Percentiles rank a stretch among this genome's conserved stretches.
Evolutionary conservation across 176 grass and related monocot species (phyloP).

Genomic region (Rhynchospora pubera): DNA sequence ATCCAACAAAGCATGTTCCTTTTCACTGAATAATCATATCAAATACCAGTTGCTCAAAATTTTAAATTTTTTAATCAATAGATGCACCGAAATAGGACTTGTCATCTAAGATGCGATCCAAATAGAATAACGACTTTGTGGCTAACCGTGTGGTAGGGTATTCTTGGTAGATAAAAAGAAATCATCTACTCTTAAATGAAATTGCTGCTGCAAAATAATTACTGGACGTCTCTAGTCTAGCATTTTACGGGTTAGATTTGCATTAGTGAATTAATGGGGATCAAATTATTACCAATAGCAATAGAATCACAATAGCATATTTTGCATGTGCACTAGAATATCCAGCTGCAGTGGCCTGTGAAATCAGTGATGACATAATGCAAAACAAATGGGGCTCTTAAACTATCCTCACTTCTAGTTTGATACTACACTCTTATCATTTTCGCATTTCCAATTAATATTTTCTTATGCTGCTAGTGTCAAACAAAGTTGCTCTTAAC

Average conservation of each 20-base stretch:
- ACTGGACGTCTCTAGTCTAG: background rate
- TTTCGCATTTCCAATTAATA: background rate
- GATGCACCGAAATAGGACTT: background rate
- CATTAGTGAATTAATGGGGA: background rate
- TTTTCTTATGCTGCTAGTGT: background rate
- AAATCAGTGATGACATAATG: constrained; percentile 14
- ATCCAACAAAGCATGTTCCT: background rate
- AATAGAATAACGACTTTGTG: background rate
- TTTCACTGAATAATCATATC: background rate
- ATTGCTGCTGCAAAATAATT: background rate
- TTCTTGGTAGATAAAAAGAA: background rate
- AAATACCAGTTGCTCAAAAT: background rate
- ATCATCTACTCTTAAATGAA: background rate
- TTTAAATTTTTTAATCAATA: background rate
- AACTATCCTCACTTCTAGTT: background rate
- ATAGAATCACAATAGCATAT: background rate
- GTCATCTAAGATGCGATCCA: background rate
- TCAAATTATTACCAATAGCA: background rate
- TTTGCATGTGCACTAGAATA: background rate
- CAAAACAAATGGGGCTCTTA: background rate
- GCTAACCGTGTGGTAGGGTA: background rate
- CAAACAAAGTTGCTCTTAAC: background rate
- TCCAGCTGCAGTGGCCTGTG: background rate
- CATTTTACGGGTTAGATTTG: background rate
- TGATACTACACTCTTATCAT: background rate